These are phyloP conservation scores for Collybia sp. DNA, from an alignment of 768 basidiomycete species.

Conservation along the genomic window DNA sequence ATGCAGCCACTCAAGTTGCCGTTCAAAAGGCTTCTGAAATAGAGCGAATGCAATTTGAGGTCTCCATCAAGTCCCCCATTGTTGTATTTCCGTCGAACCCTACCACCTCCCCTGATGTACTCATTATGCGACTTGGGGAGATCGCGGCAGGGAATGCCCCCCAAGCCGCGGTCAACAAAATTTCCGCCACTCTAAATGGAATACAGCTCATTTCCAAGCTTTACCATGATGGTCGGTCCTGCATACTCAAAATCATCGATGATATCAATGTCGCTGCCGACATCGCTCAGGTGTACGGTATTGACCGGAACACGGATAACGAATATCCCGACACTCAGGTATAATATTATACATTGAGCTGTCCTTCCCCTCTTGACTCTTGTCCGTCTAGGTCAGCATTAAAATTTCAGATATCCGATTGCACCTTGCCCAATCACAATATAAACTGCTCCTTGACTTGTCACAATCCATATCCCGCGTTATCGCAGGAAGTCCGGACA, in stretches of 20 bases:
- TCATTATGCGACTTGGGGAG: constrained; percentile 85
- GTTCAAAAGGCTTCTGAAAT: constrained; percentile 91
- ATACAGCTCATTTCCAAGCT: constrained; percentile 79
- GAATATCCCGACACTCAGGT: constrained; percentile 77
- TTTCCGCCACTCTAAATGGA: constrained; percentile 73
- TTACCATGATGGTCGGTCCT: constrained; percentile 39
- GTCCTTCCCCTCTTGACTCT: neutral
- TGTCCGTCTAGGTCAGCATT: constrained; percentile 50
- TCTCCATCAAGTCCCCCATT: constrained; percentile 91
- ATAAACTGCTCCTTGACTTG: constrained; percentile 62
- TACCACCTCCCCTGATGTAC: constrained; percentile 52
- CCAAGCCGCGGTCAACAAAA: constrained; percentile 50
- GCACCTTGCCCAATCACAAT: constrained; percentile 82
- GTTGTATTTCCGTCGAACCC: constrained; percentile 79
- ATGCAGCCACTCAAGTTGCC: constrained; percentile 89
- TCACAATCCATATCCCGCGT: constrained; percentile 66
- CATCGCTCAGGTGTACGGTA: constrained; percentile 55
- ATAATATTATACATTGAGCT: constrained; percentile 8
- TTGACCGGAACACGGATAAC: constrained; percentile 46
- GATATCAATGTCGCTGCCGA: constrained; percentile 76
- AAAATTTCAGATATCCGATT: constrained; percentile 82
- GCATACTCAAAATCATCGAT: constrained; percentile 82
- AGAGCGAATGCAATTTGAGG: constrained; percentile 87
- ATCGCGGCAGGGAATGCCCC: constrained; percentile 79
- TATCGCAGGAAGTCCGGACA: constrained; percentile 45